A percentile compares a stretch with the other conserved stretches of the same genome.
phyloP scores from a whole-genome alignment of 257 asterid species.

The Capsicum pubescens region DNA sequence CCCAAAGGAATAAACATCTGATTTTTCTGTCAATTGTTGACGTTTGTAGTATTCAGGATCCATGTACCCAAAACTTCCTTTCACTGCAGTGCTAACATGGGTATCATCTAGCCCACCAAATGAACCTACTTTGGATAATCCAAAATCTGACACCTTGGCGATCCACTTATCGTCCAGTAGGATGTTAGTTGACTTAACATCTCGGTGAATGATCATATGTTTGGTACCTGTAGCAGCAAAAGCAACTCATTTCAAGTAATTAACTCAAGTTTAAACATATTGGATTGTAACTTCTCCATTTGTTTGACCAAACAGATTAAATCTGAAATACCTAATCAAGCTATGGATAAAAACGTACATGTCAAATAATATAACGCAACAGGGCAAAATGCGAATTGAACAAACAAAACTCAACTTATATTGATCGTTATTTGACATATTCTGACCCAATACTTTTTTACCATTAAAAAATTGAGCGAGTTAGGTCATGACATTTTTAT shows the following conservation, averaged over 20 bases:
- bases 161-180: constrained; percentile 59
- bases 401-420: too few species aligned
- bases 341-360: background rate
- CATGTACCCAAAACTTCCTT: constrained; percentile 70
- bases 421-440: background rate
- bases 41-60: constrained; percentile 68
- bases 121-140: constrained; percentile 70
- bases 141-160: constrained; percentile 74
- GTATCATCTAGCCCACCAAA: constrained; percentile 29
- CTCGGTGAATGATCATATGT: constrained; percentile 61
- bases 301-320: constrained; percentile 20
- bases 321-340: background rate
- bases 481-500: background rate
- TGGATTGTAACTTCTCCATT: background rate
- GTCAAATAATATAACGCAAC: too few species aligned
- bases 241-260: background rate
- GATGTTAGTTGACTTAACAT: constrained; percentile 71
- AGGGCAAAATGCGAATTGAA: background rate
- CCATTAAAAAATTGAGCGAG: background rate
- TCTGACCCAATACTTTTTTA: background rate
- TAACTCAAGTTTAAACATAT: background rate
- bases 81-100: constrained; percentile 71
- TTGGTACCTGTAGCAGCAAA: constrained; percentile 25
- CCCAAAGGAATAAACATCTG: constrained; percentile 73
- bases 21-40: constrained; percentile 62